Percentiles rank a stretch among this genome's conserved stretches.
Conservation (phyloP, 1,284 basidiomycete genomes). For the Phylloporus sp. region DNA sequence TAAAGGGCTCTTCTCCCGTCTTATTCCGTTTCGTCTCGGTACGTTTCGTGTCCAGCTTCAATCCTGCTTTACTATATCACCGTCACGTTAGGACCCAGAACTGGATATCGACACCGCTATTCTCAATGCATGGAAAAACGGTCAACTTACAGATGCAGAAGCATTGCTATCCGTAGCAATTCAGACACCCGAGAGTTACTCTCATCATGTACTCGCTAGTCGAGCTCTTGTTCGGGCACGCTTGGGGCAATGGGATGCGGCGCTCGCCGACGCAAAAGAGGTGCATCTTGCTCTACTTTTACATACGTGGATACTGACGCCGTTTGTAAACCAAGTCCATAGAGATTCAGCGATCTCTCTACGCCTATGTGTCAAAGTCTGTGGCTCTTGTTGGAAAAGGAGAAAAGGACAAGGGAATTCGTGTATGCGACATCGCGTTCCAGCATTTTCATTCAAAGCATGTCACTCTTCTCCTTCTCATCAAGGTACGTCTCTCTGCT, state of each 20-base stretch:
- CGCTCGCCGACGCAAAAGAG: conserved; percentile 12
- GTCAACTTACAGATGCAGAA: neutral
- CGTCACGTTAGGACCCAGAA: neutral
- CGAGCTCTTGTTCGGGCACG: conserved; percentile 12
- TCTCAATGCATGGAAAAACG: neutral
- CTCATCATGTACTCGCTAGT: conserved; percentile 6
- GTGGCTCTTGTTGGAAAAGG: neutral
- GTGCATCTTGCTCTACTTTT: neutral
- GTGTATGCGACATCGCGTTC: too few species aligned
- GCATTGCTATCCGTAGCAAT: neutral
- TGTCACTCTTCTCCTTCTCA: too few species aligned
- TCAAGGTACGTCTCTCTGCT: too few species aligned
- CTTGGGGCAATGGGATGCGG: conserved; percentile 5
- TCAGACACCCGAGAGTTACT: neutral
- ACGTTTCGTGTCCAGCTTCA: too few species aligned
- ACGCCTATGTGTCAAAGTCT: neutral
- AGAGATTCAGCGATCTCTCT: neutral
- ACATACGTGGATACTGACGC: neutral
- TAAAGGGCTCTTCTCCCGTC: too few species aligned
- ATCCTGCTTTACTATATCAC: too few species aligned
- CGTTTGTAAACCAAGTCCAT: neutral
- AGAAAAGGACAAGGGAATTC: too few species aligned
- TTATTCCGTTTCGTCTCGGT: too few species aligned
- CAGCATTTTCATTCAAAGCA: too few species aligned
- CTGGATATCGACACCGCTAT: neutral